phyloP scores from a whole-genome alignment of 371 early-diverging fungal genomes.

The Mucor indicus region DNA sequence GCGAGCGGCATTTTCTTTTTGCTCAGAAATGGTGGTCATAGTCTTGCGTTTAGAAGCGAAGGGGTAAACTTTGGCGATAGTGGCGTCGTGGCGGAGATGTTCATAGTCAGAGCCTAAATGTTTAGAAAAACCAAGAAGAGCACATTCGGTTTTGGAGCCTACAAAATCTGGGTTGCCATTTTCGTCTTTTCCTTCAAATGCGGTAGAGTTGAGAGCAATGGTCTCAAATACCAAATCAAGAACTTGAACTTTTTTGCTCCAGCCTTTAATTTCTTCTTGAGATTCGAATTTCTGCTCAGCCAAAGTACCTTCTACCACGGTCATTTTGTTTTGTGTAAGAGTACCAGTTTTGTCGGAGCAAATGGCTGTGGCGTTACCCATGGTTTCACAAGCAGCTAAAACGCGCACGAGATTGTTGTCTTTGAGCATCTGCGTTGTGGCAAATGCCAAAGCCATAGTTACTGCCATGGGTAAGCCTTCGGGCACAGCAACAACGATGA shows the following conservation, averaged over 20 bases:
- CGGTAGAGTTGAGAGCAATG: slow-evolving; percentile 85
- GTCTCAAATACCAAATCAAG: slow-evolving; percentile 54
- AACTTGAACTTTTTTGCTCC: slow-evolving; percentile 29
- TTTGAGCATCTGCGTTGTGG: slow-evolving; percentile 91
- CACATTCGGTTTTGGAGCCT: slow-evolving; percentile 94
- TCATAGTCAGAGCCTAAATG: slow-evolving; percentile 61
- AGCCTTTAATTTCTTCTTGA: slow-evolving; percentile 24
- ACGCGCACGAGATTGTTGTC: slow-evolving; percentile 94
- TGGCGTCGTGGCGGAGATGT: slow-evolving; percentile 55
- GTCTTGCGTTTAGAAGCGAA: slow-evolving; percentile 83
- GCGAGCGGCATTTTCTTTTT: slow-evolving; percentile 32
- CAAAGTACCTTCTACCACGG: slow-evolving; percentile 75
- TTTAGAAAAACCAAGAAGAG: slow-evolving; percentile 77
- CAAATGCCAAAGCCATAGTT: slow-evolving; percentile 93
- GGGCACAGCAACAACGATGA: slow-evolving; percentile 97
- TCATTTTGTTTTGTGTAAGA: slow-evolving; percentile 94
- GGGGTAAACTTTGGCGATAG: slow-evolving; percentile 61
- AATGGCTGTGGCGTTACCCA: slow-evolving; percentile 96
- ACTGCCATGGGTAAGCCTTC: slow-evolving; percentile 98
- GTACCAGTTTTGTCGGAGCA: slow-evolving; percentile 98
- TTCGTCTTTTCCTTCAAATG: slow-evolving; percentile 82
- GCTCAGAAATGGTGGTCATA: slow-evolving; percentile 68
- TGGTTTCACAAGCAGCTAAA: slow-evolving; percentile 95
- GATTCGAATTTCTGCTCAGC: slow-evolving; percentile 42
- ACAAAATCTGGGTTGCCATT: slow-evolving; percentile 69